These are phyloP conservation scores for Taxillus chinensis DNA, from an alignment of 164 flowering plant genomes.

Conservation along the genomic window DNA sequence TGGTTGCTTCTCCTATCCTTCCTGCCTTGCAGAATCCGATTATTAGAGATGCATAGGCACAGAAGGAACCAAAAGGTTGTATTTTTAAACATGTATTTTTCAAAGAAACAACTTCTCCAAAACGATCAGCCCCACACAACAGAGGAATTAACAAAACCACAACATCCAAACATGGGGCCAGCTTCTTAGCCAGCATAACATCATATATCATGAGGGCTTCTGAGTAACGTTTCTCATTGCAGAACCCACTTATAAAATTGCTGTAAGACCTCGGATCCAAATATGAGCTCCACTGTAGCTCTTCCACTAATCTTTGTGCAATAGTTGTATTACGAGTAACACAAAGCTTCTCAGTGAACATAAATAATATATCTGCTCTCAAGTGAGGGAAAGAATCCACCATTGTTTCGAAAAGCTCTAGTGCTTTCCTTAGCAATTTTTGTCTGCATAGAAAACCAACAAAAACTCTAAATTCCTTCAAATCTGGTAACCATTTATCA, in stretches of 20 bases:
- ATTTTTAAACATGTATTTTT: conserved; percentile 27
- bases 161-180: conserved; percentile 27
- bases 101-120: conserved; percentile 30
- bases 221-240: conserved; percentile 32
- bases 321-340: conserved; percentile 29
- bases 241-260: conserved; percentile 45
- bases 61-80: conserved; percentile 14
- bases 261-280: conserved; percentile 28
- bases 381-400: conserved; percentile 16
- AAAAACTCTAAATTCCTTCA: conserved; percentile 31
- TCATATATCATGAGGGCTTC: conserved; percentile 44
- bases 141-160: conserved; percentile 32
- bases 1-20: conserved; percentile 29
- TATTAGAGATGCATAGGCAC: conserved; percentile 26
- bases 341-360: conserved; percentile 46
- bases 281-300: conserved; percentile 21
- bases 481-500: conserved; percentile 45
- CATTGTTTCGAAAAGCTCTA: conserved; percentile 44
- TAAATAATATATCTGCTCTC: conserved; percentile 17
- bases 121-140: conserved; percentile 27
- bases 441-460: conserved; percentile 31
- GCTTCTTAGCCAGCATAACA: conserved; percentile 22
- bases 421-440: conserved; percentile 38
- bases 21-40: conserved; percentile 36
- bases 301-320: conserved; percentile 34